Evolutionary conservation across 257 asterid genomes (phyloP).

Genomic region (Anisodus tanguticus): DNA sequence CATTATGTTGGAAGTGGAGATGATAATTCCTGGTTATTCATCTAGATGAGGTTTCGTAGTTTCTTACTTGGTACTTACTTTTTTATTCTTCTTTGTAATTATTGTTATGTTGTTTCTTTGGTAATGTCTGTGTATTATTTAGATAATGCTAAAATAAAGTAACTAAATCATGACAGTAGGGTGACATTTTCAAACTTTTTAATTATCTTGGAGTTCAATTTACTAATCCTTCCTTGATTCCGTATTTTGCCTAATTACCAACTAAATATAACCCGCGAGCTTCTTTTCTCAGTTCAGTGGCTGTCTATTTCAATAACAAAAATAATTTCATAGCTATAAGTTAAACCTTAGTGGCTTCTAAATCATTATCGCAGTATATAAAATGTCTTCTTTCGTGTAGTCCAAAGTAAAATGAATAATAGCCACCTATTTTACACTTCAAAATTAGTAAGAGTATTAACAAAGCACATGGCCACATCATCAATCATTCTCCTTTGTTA

Average conservation of each 20-base stretch:
- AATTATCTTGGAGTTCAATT: neutral
- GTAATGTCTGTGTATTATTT: neutral
- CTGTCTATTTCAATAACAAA: conserved; percentile 3
- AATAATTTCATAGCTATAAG: neutral
- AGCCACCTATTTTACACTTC: neutral
- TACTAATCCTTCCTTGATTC: neutral
- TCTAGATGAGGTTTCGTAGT: neutral
- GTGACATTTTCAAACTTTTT: neutral
- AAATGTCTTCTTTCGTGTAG: neutral
- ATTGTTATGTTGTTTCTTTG: neutral
- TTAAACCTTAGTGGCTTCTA: neutral
- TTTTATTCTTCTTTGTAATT: neutral
- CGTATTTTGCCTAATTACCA: neutral
- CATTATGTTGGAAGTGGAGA: neutral
- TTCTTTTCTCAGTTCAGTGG: conserved; percentile 1
- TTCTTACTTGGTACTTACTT: no score
- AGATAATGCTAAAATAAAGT: neutral
- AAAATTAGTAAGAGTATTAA: neutral
- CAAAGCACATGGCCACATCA: conserved; percentile 16
- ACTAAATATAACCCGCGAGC: neutral
- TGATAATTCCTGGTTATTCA: neutral
- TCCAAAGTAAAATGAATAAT: neutral
- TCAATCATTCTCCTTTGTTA: neutral
- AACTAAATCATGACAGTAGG: no score
- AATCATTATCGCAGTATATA: neutral